These are phyloP conservation scores for Fragilaria crotonensis DNA, from an alignment of 108 stramenopile species.

Conservation along the genomic window DNA sequence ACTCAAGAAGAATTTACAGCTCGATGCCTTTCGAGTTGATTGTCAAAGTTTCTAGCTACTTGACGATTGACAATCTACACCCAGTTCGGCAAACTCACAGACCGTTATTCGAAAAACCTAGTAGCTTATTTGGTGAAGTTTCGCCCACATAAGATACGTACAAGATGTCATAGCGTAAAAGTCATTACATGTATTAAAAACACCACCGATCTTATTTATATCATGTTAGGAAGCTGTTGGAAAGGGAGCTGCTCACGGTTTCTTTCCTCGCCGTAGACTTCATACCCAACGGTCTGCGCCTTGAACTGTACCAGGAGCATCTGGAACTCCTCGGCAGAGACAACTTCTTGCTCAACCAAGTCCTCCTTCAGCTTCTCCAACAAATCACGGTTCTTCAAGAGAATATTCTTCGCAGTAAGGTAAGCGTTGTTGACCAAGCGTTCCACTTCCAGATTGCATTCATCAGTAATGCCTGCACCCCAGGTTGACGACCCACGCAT, in stretches of 20 bases:
- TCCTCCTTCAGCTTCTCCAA: slow-evolving; percentile 74
- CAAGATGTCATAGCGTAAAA: too few relatives aligned
- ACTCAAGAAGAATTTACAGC: slow-evolving; percentile 1
- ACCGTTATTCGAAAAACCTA: too few relatives aligned
- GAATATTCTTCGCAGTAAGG: slow-evolving; percentile 77
- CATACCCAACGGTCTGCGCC: slow-evolving; percentile 67
- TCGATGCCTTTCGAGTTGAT: slow-evolving; percentile 3
- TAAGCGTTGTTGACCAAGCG: slow-evolving; percentile 91
- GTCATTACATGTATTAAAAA: too few relatives aligned
- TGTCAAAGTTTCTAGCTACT: too few relatives aligned
- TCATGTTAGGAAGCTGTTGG: slow-evolving; percentile 48
- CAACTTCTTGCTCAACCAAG: slow-evolving; percentile 87
- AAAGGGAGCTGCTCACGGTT: slow-evolving; percentile 74
- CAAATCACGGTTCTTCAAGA: slow-evolving; percentile 73
- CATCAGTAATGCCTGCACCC: slow-evolving; percentile 70
- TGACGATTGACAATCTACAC: too few relatives aligned
- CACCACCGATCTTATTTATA: too few relatives aligned
- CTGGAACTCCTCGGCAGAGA: slow-evolving; percentile 90
- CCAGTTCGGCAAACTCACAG: too few relatives aligned
- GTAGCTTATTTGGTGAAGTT: too few relatives aligned
- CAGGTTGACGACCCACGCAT: slow-evolving; percentile 56
- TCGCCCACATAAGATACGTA: too few relatives aligned
- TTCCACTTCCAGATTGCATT: slow-evolving; percentile 86
- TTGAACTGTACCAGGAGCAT: slow-evolving; percentile 85
- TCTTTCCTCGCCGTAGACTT: slow-evolving; percentile 58